phyloP scores from a whole-genome alignment of 805 yeast genomes.

The Yarrowia sp. region DNA sequence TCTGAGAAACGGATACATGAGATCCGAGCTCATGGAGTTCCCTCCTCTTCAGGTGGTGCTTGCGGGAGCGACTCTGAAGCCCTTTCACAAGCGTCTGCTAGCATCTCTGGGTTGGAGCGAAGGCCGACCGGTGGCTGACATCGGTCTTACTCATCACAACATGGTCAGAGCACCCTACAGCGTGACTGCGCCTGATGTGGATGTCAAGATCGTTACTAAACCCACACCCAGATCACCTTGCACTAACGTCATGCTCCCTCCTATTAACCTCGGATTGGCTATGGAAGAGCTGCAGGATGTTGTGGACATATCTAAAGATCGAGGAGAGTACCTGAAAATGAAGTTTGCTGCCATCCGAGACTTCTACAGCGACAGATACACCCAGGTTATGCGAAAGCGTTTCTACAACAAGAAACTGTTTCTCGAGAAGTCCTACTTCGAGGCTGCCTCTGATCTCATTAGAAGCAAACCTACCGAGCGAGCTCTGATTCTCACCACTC shows the following conservation, averaged over 20 bases:
- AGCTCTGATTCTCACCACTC: conserved; percentile 5
- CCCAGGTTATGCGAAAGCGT: conserved; percentile 1
- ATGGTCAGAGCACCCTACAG: not conserved
- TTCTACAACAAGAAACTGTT: conserved; percentile 13
- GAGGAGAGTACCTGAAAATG: not conserved
- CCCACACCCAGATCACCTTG: not conserved
- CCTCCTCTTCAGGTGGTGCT: conserved; percentile 12
- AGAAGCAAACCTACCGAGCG: not conserved
- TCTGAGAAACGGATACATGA: conserved; percentile 22
- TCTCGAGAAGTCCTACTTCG: conserved; percentile 1
- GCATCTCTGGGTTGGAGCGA: conserved; percentile 15
- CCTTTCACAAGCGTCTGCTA: conserved; percentile 9
- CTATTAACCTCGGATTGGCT: not conserved
- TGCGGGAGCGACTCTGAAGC: conserved; percentile 10
- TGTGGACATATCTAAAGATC: not conserved
- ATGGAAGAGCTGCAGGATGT: conserved; percentile 17
- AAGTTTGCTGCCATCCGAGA: conserved; percentile 10
- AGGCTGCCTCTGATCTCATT: conserved; percentile 5
- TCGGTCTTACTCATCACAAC: conserved; percentile 4
- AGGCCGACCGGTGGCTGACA: conserved; percentile 8
- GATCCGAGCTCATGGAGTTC: conserved; percentile 11
- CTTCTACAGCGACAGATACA: conserved; percentile 21
- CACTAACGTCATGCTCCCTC: not conserved
- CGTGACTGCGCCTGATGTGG: conserved; percentile 1
- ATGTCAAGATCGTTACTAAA: not conserved